A percentile compares a stretch with the other conserved stretches of the same genome.
These are phyloP conservation scores for Neocallimastix lanati DNA, from an alignment of 192 early-diverging fungal genomes.

Conservation along the genomic window DNA sequence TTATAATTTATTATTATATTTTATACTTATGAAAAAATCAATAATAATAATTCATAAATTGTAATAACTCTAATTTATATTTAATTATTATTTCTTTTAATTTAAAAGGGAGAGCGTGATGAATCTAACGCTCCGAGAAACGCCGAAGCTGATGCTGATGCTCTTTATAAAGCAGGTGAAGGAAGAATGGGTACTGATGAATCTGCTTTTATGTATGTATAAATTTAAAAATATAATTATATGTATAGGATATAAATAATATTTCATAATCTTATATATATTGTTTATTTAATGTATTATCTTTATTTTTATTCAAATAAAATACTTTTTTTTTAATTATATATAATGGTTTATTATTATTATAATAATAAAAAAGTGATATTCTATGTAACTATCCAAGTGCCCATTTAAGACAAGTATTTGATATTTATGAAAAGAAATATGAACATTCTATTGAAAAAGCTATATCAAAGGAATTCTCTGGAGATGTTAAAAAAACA, in stretches of 20 bases:
- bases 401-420: conserved; percentile 1
- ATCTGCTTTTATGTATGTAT: conserved; percentile 14
- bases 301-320: conserved; percentile 1
- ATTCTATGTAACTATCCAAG: neutral
- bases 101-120: conserved; percentile 8
- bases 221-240: too few species aligned
- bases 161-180: conserved; percentile 21
- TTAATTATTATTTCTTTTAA: too few species aligned
- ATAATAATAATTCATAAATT: too few species aligned
- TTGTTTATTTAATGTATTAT: conserved; percentile 6
- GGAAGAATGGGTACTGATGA: conserved; percentile 24
- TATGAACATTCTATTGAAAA: conserved; percentile 13
- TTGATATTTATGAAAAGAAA: conserved; percentile 15
- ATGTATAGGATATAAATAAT: too few species aligned
- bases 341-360: too few species aligned
- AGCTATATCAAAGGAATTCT: conserved; percentile 22
- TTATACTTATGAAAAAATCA: too few species aligned
- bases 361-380: too few species aligned
- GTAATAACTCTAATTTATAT: too few species aligned
- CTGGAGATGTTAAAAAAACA: conserved; percentile 15
- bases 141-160: conserved; percentile 15
- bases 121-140: conserved; percentile 5
- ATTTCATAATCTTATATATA: too few species aligned
- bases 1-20: too few species aligned
- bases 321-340: too few species aligned